phyloP scores from a whole-genome alignment of 768 basidiomycete genomes.

The Phylloporus scabripes region DNA sequence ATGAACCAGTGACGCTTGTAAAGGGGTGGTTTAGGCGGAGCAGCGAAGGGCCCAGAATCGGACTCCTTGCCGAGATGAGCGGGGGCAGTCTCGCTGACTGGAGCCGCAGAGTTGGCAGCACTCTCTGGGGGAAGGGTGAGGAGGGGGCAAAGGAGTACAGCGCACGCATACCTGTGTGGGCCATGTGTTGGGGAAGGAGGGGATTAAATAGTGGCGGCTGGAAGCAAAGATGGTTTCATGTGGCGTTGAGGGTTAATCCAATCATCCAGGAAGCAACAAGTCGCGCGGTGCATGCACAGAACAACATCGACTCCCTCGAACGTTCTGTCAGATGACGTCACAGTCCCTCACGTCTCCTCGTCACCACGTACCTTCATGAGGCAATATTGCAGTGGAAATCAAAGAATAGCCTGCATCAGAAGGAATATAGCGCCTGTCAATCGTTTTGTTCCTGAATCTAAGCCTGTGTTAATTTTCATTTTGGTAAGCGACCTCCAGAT shows the following conservation, averaged over 20 bases:
- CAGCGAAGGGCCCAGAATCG: constrained; percentile 1
- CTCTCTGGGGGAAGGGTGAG: not conserved
- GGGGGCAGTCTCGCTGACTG: not conserved
- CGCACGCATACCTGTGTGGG: not conserved
- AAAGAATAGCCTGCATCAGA: not conserved
- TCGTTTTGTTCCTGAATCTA: not conserved
- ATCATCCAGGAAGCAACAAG: not conserved
- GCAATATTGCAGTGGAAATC: not conserved
- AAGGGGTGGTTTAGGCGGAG: constrained; percentile 35
- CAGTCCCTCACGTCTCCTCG: not conserved
- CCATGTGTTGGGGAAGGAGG: not conserved
- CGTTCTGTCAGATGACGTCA: not conserved
- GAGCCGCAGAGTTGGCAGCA: not conserved
- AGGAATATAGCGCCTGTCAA: not conserved
- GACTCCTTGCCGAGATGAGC: not conserved
- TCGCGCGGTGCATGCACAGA: not conserved
- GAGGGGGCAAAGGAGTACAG: not conserved
- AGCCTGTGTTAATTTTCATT: constrained; percentile 1
- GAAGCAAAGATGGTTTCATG: not conserved
- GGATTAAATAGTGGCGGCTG: not conserved
- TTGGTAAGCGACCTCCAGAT: constrained; percentile 5
- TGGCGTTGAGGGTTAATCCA: not conserved
- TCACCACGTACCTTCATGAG: not conserved
- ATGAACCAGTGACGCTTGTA: constrained; percentile 65
- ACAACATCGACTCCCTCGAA: not conserved